phyloP scores from a whole-genome alignment of 2,329 filamentous ascomycete species.

The Calycina marina region DNA sequence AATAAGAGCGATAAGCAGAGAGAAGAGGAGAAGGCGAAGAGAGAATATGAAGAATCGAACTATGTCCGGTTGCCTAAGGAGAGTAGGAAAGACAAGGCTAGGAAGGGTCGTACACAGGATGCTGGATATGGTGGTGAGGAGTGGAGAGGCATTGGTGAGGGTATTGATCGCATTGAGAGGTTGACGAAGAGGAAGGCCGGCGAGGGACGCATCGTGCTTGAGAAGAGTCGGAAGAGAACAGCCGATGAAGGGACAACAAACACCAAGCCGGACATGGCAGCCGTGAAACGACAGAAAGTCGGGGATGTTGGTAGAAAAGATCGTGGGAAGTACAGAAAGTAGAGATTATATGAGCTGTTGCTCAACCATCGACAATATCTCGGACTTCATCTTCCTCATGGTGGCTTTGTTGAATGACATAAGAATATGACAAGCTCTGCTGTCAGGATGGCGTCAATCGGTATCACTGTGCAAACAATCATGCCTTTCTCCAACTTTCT shows the following conservation, averaged over 20 bases:
- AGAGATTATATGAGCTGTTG: conserved; percentile 1
- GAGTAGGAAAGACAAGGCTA: conserved; percentile 77
- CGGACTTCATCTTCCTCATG: no score
- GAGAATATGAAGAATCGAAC: conserved; percentile 83
- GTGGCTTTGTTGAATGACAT: no score
- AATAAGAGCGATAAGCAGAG: conserved; percentile 66
- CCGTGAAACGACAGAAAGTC: conserved; percentile 53
- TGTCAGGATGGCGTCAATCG: no score
- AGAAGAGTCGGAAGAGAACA: conserved; percentile 75
- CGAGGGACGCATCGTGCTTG: conserved; percentile 40
- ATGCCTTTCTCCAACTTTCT: no score
- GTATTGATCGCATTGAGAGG: conserved; percentile 72
- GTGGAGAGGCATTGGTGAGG: conserved; percentile 74
- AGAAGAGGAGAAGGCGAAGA: conserved; percentile 62
- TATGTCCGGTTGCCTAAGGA: conserved; percentile 75
- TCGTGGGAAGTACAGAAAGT: conserved; percentile 17
- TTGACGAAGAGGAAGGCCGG: conserved; percentile 58
- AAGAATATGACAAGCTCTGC: no score
- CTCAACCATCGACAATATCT: no score
- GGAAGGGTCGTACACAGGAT: conserved; percentile 33
- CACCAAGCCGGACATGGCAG: conserved; percentile 50
- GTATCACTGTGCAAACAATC: no score
- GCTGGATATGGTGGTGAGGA: conserved; percentile 80
- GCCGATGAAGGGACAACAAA: conserved; percentile 59
- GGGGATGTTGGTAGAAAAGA: conserved; percentile 27